Evolutionary conservation across 768 basidiomycete genomes (phyloP).

Genomic region (Pleurotus ostreatus): DNA sequence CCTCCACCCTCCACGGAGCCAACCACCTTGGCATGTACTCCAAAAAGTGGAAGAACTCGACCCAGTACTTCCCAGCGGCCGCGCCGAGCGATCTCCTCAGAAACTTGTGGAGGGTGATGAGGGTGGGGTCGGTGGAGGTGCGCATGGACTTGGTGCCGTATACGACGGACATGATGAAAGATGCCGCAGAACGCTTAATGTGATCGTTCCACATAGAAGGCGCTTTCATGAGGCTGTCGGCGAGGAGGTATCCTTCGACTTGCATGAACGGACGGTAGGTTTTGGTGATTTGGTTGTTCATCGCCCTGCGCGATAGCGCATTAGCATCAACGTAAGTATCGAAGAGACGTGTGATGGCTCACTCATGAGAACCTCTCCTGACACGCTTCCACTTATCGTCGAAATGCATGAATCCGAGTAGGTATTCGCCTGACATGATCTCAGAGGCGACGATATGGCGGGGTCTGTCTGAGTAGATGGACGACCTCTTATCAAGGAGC

Average conservation of each 20-base stretch:
- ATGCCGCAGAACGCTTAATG: constrained; percentile 16
- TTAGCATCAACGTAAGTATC: background rate
- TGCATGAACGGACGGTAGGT: constrained; percentile 10
- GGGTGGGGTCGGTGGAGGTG: constrained; percentile 26
- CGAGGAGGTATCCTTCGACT: constrained; percentile 12
- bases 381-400: constrained; percentile 18
- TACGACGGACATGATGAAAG: constrained; percentile 11
- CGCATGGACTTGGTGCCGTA: constrained; percentile 9
- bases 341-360: background rate
- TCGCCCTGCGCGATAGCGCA: background rate
- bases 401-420: constrained; percentile 20
- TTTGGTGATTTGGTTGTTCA: constrained; percentile 9
- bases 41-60: constrained; percentile 33
- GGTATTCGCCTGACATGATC: constrained; percentile 23
- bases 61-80: constrained; percentile 30
- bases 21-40: constrained; percentile 23
- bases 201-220: constrained; percentile 23
- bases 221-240: constrained; percentile 9
- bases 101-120: constrained; percentile 13
- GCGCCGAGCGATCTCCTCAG: constrained; percentile 25
- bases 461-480: constrained; percentile 23
- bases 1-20: constrained; percentile 25
- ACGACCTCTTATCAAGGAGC: constrained; percentile 27
- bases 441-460: constrained; percentile 15
- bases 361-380: constrained; percentile 17